Evolutionary conservation across 306 rosid species (phyloP), one percentile per base, ranked within the genome.

Genomic region (Nissolia schottii): DNA sequence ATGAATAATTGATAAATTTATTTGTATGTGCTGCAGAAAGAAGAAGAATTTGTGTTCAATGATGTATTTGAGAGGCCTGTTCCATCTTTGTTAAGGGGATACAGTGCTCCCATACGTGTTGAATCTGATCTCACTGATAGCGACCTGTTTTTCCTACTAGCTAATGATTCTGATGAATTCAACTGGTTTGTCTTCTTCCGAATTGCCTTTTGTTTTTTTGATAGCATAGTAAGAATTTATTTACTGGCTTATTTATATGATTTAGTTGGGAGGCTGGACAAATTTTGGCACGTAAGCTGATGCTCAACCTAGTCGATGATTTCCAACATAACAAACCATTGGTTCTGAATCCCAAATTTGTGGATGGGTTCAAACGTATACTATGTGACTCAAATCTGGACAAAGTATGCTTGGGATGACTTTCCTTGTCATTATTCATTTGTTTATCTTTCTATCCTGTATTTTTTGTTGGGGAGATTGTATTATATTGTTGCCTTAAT

Each of bases 201-300:
- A 70, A 48, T 66, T 73, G 50, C 49, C 24, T 37, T 70, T 49
- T 77, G 2, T 64, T 71, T 13, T 50, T 55, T 75, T 65, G 60
- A 46, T 41, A 31, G 46, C 15, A 59, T 73, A 34, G 55, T 64
- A 69, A 45, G 53, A 29, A 28, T 13, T 63, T 57, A 48, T 78
- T 82, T 45, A 54, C 74, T 69, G 24, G 58, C 59, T 75, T 67
- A 45, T 75, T 50, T 49, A 45, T 73, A 57, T 82, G 67, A 37
- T 81, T 66, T 76, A 95, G 99, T 64, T 95, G 99, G 99, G 99
- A 95, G 83, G 99, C 99, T 24, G 99, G 99, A 59, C 99, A 95
- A 83, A 80, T 85, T 66, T 82, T 95, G 80, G 90, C 91, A 15
- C 91, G 99, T 23, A 91, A 88, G 78, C 27, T 95, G 83, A 91